These are phyloP conservation scores for Pulveroboletus sp. DNA, from an alignment of 768 basidiomycete genomes.

Conservation along the genomic window DNA sequence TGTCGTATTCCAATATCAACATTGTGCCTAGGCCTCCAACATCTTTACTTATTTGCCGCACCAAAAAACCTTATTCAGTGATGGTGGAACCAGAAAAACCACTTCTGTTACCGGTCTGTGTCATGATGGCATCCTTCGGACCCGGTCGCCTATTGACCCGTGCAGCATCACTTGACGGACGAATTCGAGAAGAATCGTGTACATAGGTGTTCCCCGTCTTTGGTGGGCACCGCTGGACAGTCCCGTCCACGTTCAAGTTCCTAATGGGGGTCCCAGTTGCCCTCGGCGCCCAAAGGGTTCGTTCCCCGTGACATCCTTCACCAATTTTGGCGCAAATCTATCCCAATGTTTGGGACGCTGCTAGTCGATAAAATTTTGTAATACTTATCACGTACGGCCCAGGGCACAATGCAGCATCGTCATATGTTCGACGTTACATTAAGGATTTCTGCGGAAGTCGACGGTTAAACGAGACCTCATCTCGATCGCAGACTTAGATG, in stretches of 20 bases:
- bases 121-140: constrained; percentile 18
- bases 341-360: constrained; percentile 99
- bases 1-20: constrained; percentile 10
- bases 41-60: neutral
- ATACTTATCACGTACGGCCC: constrained; percentile 96
- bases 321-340: constrained; percentile 99
- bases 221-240: too few relatives aligned
- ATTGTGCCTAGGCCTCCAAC: neutral
- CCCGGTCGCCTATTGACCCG: constrained; percentile 60
- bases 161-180: constrained; percentile 93
- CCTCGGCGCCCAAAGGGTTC: constrained; percentile 99
- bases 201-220: constrained; percentile 69
- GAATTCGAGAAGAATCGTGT: constrained; percentile 99
- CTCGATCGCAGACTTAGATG: too few relatives aligned
- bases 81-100: constrained; percentile 97
- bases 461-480: too few relatives aligned
- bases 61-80: constrained; percentile 62
- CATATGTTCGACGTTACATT: constrained; percentile 99
- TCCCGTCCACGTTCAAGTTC: constrained; percentile 9
- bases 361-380: constrained; percentile 99
- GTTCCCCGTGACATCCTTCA: constrained; percentile 92
- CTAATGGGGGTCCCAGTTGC: constrained; percentile 61
- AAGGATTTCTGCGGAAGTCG: too few relatives aligned
- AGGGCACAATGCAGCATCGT: constrained; percentile 99
- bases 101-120: constrained; percentile 87